Conservation (phyloP, 2,329 filamentous ascomycete genomes). For the Neurospora sp. region DNA sequence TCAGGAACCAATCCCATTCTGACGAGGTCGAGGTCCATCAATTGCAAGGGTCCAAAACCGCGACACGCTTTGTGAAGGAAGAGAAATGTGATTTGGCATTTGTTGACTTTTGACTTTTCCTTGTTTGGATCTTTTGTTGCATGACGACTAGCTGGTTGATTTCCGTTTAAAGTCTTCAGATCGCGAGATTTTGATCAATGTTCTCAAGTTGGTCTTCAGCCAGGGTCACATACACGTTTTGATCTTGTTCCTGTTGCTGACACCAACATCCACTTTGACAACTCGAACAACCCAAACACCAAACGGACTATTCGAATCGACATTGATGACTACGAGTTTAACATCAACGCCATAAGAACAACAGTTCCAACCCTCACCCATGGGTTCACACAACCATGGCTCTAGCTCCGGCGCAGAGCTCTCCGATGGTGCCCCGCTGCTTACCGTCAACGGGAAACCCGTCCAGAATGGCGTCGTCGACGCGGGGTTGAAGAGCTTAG, state of each 20-base stretch:
- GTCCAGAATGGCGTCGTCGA: slow-evolving; percentile 37
- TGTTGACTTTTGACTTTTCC: neutral
- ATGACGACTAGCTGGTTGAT: too few species aligned
- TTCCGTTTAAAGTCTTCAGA: neutral
- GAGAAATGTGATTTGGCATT: neutral
- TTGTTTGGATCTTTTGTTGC: neutral
- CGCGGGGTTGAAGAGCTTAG: slow-evolving; percentile 69
- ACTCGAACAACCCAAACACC: neutral
- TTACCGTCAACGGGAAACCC: slow-evolving; percentile 8
- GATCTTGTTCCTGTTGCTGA: neutral
- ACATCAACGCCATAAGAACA: neutral
- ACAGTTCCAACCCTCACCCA: slow-evolving; percentile 7
- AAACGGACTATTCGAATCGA: neutral
- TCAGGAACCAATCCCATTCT: neutral
- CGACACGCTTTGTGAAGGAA: neutral
- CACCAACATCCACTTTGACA: neutral
- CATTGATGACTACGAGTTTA: neutral
- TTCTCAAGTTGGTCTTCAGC: neutral
- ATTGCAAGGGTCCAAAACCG: neutral
- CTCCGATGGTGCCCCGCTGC: slow-evolving; percentile 24
- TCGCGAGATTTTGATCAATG: neutral
- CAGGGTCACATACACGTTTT: neutral
- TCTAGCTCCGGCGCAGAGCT: slow-evolving; percentile 23
- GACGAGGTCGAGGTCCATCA: neutral
- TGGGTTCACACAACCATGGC: slow-evolving; percentile 18